A percentile compares a stretch with the other conserved stretches of the same genome.
Conservation (phyloP, 202 grass and related monocot species). For the Bolboschoenoplectus hybrid region DNA sequence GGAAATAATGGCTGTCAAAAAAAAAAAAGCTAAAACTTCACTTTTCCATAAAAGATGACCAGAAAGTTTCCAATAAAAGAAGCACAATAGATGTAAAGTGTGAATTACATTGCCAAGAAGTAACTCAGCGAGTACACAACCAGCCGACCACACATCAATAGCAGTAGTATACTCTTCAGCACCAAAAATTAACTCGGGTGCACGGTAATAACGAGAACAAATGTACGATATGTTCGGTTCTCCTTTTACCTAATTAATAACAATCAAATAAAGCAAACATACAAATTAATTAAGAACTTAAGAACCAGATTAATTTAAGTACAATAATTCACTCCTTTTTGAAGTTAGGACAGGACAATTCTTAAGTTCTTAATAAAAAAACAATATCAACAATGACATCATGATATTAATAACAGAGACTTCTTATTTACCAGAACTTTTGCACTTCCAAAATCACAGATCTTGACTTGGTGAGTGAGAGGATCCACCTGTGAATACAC, state of each 20-base stretch:
- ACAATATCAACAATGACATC: not conserved
- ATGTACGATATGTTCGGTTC: slow-evolving; percentile 83
- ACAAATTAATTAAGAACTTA: not conserved
- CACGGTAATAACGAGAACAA: slow-evolving; percentile 70
- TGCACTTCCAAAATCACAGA: slow-evolving; percentile 82
- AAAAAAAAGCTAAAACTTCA: slow-evolving; percentile 28
- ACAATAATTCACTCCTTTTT: slow-evolving; percentile 12
- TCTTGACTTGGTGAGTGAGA: slow-evolving; percentile 71
- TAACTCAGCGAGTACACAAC: slow-evolving; percentile 77
- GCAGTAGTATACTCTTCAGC: slow-evolving; percentile 71
- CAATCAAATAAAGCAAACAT: not conserved
- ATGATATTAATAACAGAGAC: slow-evolving; percentile 15
- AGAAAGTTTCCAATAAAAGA: not conserved
- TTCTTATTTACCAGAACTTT: slow-evolving; percentile 64
- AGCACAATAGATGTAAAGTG: slow-evolving; percentile 6
- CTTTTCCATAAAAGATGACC: slow-evolving; percentile 9
- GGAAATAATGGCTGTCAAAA: slow-evolving; percentile 63
- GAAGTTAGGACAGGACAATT: not conserved
- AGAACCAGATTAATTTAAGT: not conserved
- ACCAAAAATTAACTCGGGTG: slow-evolving; percentile 76
- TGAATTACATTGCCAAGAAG: slow-evolving; percentile 58
- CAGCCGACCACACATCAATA: slow-evolving; percentile 80
- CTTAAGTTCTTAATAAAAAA: too few relatives aligned
- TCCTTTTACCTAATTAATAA: slow-evolving; percentile 56
- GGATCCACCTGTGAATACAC: slow-evolving; percentile 60